Conservation (phyloP, 192 early-diverging fungal species). For the Linnemannia exigua region DNA sequence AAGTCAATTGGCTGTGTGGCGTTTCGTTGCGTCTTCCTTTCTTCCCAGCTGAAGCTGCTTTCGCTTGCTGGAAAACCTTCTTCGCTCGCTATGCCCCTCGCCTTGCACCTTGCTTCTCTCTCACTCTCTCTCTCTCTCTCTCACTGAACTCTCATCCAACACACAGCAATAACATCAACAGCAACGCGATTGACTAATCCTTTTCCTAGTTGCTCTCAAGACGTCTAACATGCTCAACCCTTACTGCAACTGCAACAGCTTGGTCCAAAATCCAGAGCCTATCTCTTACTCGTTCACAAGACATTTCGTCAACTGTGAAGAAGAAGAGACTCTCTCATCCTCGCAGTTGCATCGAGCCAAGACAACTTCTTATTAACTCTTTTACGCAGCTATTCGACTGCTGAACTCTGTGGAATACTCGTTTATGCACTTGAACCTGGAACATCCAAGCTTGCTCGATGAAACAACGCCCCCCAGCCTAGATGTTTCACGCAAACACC, state of each 20-base stretch:
- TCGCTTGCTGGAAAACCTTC: not conserved
- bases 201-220: not conserved
- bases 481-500: no score
- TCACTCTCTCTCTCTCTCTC: not conserved
- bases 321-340: not conserved
- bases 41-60: not conserved
- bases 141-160: not conserved
- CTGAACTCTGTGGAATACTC: no score
- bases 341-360: no score
- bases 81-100: not conserved
- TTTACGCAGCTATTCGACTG: no score
- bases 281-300: not conserved
- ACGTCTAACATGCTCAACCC: no score
- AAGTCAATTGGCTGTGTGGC: slow-evolving; percentile 6
- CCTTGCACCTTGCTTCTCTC: not conserved
- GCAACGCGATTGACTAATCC: not conserved
- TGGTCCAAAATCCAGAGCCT: not conserved
- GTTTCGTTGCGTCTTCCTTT: not conserved
- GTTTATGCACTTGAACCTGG: no score
- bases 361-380: no score
- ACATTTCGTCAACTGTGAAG: no score
- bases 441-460: no score
- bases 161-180: no score
- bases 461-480: no score
- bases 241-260: not conserved